A percentile compares a stretch with the other conserved stretches of the same genome.
phyloP scores from a whole-genome alignment of 2,329 filamentous ascomycete genomes.

The Colletotrichum truncatum region DNA sequence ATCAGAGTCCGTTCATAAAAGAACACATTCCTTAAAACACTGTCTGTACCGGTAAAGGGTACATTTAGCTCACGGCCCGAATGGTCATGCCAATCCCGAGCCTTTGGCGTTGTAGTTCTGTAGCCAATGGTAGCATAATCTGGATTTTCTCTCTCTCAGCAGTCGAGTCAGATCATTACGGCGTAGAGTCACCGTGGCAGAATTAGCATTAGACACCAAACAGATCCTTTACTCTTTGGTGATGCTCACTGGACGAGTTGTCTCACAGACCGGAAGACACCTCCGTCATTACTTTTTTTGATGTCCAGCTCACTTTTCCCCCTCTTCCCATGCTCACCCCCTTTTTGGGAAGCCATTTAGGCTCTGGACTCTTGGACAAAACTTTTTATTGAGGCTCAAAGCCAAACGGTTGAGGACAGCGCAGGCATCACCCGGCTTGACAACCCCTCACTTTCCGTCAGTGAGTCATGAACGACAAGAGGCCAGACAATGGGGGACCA shows the following conservation, averaged over 20 bases:
- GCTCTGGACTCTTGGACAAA: slow-evolving; percentile 8
- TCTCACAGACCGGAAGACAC: background rate
- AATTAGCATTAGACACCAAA: background rate
- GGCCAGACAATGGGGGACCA: slow-evolving; percentile 9
- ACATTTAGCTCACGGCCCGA: background rate
- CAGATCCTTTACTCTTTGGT: background rate
- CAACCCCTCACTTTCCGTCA: slow-evolving; percentile 23
- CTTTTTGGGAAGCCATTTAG: background rate
- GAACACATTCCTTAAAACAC: too few relatives aligned
- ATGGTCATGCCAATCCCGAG: background rate
- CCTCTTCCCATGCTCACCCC: background rate
- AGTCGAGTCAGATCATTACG: background rate
- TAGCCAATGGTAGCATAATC: background rate
- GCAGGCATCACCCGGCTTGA: slow-evolving; percentile 20
- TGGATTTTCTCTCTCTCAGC: background rate
- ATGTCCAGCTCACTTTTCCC: background rate
- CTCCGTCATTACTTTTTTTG: background rate
- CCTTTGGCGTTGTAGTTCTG: background rate
- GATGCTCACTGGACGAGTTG: background rate
- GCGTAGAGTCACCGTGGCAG: slow-evolving; percentile 3
- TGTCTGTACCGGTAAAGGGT: too few relatives aligned
- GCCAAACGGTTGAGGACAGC: slow-evolving; percentile 8
- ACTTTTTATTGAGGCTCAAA: slow-evolving; percentile 17
- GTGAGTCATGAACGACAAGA: slow-evolving; percentile 28
- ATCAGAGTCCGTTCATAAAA: too few relatives aligned